phyloP scores from a whole-genome alignment of 441 rosid genomes.

The Erodium texanum region DNA sequence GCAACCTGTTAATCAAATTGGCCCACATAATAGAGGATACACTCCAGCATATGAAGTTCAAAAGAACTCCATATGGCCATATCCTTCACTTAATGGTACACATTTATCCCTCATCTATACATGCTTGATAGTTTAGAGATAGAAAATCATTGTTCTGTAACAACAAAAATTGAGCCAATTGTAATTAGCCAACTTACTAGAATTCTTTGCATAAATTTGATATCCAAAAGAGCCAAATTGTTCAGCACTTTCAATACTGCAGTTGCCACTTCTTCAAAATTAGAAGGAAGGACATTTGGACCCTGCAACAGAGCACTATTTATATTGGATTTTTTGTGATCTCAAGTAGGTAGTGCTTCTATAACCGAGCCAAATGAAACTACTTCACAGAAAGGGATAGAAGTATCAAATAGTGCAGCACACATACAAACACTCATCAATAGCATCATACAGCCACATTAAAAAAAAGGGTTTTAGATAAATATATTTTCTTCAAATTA shows the following conservation, averaged over 20 bases:
- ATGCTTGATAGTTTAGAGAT: not conserved
- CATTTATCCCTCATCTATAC: not conserved
- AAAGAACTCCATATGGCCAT: not conserved
- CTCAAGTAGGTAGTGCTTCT: not conserved
- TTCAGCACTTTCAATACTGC: slow-evolving; percentile 69
- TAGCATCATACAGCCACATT: not conserved
- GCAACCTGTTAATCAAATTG: not conserved
- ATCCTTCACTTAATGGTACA: not conserved
- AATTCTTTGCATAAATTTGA: slow-evolving; percentile 53
- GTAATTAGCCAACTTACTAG: slow-evolving; percentile 40
- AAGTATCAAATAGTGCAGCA: not conserved
- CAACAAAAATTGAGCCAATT: not conserved
- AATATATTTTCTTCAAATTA: not conserved
- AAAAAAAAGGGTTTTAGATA: not conserved
- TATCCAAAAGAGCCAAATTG: slow-evolving; percentile 65
- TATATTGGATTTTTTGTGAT: slow-evolving; percentile 6
- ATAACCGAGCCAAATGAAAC: not conserved
- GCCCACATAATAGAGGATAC: not conserved
- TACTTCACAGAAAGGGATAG: not conserved
- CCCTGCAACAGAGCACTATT: slow-evolving; percentile 32
- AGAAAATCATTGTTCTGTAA: slow-evolving; percentile 10
- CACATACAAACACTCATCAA: not conserved
- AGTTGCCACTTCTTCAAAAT: slow-evolving; percentile 72
- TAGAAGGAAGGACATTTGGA: slow-evolving; percentile 56
- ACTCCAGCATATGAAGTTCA: not conserved